Conservation (phyloP, 495 filamentous ascomycete genomes). For the Chaetomidium leptoderma region DNA sequence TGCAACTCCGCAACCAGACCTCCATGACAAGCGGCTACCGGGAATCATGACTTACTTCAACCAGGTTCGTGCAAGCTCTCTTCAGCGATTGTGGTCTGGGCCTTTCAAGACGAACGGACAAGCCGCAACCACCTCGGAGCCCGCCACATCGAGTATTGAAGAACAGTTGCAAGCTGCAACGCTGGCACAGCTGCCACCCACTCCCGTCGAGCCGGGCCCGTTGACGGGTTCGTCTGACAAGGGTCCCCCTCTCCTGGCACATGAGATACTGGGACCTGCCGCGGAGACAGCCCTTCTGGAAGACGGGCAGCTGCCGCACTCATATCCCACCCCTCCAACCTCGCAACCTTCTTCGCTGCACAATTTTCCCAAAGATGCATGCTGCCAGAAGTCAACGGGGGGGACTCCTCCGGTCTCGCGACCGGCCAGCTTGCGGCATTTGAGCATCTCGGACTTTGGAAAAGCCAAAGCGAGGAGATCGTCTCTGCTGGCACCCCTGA, state of each 20-base stretch:
- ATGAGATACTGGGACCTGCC: slow-evolving; percentile 44
- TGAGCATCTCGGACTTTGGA: slow-evolving; percentile 41
- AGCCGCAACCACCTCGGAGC: slow-evolving; percentile 34
- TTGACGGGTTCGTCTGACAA: slow-evolving; percentile 33
- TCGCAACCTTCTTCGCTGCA: slow-evolving; percentile 55
- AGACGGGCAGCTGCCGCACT: slow-evolving; percentile 35
- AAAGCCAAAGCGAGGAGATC: slow-evolving; percentile 44
- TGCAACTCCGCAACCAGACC: slow-evolving; percentile 83
- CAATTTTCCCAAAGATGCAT: slow-evolving; percentile 42
- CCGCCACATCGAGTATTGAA: slow-evolving; percentile 34
- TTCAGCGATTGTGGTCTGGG: slow-evolving; percentile 37
- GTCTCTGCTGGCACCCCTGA: slow-evolving; percentile 56
- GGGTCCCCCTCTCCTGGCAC: slow-evolving; percentile 49
- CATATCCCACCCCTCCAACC: slow-evolving; percentile 55
- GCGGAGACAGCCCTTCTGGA: slow-evolving; percentile 34
- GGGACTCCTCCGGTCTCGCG: slow-evolving; percentile 26
- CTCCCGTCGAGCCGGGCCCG: slow-evolving; percentile 21
- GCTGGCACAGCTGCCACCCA: slow-evolving; percentile 24
- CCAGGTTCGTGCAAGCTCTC: slow-evolving; percentile 81
- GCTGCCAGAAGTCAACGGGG: slow-evolving; percentile 39
- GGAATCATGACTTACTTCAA: slow-evolving; percentile 92
- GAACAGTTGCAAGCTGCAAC: slow-evolving; percentile 31
- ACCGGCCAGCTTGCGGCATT: slow-evolving; percentile 34
- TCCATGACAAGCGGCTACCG: slow-evolving; percentile 81
- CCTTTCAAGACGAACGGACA: slow-evolving; percentile 37